Percentiles rank a stretch among this genome's conserved stretches.
Conservation (phyloP, 176 grass and related monocot genomes). For the Eleusine coracana region DNA sequence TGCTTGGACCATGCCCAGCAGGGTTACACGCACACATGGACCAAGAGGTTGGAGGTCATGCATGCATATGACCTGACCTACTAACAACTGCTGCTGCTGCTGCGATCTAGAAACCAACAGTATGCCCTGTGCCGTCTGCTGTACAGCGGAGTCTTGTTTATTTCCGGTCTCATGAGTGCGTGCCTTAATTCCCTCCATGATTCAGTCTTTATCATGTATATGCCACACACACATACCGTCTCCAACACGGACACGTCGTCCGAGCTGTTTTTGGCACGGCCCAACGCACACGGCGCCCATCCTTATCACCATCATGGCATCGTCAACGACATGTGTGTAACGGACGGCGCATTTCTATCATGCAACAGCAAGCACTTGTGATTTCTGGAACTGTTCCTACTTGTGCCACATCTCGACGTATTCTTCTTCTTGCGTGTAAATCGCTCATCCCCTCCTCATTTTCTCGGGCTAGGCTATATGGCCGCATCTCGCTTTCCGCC, state of each 20-base stretch:
- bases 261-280: background rate
- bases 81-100: background rate
- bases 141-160: background rate
- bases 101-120: constrained; percentile 9
- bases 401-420: background rate
- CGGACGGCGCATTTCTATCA: background rate
- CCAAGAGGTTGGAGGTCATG: background rate
- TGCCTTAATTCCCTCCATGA: background rate
- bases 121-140: background rate
- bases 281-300: background rate
- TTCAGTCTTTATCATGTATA: background rate
- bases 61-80: background rate
- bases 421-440: background rate
- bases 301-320: background rate
- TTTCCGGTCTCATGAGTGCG: background rate
- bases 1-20: constrained; percentile 29
- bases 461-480: background rate
- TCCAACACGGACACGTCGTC: constrained; percentile 12
- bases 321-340: background rate
- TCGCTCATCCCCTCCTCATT: background rate
- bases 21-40: background rate
- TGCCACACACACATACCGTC: background rate
- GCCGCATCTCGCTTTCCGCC: background rate
- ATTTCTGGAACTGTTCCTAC: background rate
- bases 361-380: background rate